These are phyloP conservation scores for Adansonia madagascariensis DNA, from an alignment of 441 rosid genomes.

Conservation along the genomic window DNA sequence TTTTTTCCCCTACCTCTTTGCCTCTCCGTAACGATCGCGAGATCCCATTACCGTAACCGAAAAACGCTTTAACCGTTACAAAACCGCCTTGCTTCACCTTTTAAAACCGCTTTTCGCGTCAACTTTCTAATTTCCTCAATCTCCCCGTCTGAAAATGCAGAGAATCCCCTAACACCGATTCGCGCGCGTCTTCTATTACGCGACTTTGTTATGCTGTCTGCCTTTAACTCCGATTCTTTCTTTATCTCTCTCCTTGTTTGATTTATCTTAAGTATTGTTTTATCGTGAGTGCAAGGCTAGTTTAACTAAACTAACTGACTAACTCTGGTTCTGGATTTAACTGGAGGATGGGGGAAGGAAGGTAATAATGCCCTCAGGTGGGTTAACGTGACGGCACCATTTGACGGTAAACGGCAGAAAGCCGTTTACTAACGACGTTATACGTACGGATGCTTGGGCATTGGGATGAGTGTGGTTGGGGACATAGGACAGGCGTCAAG, in stretches of 20 bases:
- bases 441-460: slow-evolving; percentile 17
- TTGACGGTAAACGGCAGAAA: neutral
- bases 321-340: slow-evolving; percentile 39
- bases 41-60: slow-evolving; percentile 51
- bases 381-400: slow-evolving; percentile 9
- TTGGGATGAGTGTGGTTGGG: slow-evolving; percentile 41
- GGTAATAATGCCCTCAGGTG: slow-evolving; percentile 8
- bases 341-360: neutral
- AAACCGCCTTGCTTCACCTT: slow-evolving; percentile 29
- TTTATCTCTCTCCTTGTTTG: slow-evolving; percentile 22
- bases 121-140: neutral
- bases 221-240: neutral
- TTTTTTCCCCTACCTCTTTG: neutral
- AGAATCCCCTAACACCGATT: slow-evolving; percentile 37
- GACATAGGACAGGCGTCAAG: slow-evolving; percentile 33
- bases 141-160: slow-evolving; percentile 27
- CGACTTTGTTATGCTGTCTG: slow-evolving; percentile 22
- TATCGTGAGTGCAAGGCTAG: slow-evolving; percentile 29
- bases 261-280: slow-evolving; percentile 28
- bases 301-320: slow-evolving; percentile 23
- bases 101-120: slow-evolving; percentile 25
- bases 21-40: slow-evolving; percentile 37
- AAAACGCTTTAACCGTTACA: slow-evolving; percentile 47
- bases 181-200: slow-evolving; percentile 55
- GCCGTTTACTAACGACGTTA: slow-evolving; percentile 31